phyloP scores from a whole-genome alignment of 371 early-diverging fungal species.

The Syncephalastrum sp. region DNA sequence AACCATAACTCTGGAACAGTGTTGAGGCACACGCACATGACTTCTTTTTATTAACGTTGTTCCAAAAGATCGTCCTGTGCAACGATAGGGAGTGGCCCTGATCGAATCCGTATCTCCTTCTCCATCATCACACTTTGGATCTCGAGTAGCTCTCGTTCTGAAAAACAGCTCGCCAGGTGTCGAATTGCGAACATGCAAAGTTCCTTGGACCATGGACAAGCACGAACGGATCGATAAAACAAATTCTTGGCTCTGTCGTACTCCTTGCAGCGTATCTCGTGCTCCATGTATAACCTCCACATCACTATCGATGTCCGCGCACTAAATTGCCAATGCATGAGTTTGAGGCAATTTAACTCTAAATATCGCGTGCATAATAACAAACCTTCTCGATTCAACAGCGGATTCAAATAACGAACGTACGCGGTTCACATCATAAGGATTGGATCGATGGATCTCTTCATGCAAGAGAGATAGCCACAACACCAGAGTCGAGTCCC shows the following conservation, averaged over 20 bases:
- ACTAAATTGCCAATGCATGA: constrained; percentile 21
- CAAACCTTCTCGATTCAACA: constrained; percentile 48
- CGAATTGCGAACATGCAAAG: constrained; percentile 57
- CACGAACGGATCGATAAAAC: constrained; percentile 59
- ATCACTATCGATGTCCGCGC: constrained; percentile 49
- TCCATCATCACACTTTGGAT: constrained; percentile 61
- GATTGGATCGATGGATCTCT: constrained; percentile 60
- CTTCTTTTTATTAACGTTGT: too few species aligned
- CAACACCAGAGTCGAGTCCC: constrained; percentile 53
- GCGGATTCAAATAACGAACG: constrained; percentile 64
- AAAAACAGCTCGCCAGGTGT: constrained; percentile 35
- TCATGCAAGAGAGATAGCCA: constrained; percentile 63
- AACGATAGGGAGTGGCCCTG: too few species aligned
- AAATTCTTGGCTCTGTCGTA: constrained; percentile 43
- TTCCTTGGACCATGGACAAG: constrained; percentile 75
- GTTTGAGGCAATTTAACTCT: not conserved
- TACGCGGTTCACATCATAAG: constrained; percentile 53
- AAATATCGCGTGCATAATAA: not conserved
- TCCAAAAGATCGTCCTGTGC: too few species aligned
- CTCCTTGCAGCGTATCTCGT: constrained; percentile 48
- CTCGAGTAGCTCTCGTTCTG: constrained; percentile 53
- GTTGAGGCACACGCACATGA: too few species aligned
- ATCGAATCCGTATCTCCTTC: constrained; percentile 62
- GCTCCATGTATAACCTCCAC: constrained; percentile 63
- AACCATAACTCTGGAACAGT: too few species aligned